A percentile compares a stretch with the other conserved stretches of the same genome.
Conservation (phyloP, 2,329 filamentous ascomycete species). For the Pyrenophora seminiperda region DNA sequence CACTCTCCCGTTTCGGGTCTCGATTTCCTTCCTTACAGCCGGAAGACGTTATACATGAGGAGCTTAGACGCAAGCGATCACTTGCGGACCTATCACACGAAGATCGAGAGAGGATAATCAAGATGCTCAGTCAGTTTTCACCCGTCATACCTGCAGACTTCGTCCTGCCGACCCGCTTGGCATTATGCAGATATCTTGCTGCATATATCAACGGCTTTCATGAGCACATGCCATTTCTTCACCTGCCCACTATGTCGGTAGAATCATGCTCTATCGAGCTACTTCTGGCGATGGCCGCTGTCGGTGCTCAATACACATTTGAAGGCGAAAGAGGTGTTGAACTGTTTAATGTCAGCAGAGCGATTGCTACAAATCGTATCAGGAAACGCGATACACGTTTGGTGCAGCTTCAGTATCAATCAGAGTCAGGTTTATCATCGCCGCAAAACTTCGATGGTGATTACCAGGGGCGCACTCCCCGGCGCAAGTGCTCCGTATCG, state of each 20-base stretch:
- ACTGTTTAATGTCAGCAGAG: conserved; percentile 62
- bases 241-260: conserved; percentile 68
- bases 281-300: conserved; percentile 68
- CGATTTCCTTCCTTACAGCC: conserved; percentile 49
- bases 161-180: conserved; percentile 70
- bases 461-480: conserved; percentile 22
- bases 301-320: conserved; percentile 69
- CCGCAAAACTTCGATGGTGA: conserved; percentile 22
- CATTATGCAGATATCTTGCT: conserved; percentile 70
- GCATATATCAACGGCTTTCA: conserved; percentile 72
- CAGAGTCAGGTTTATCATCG: conserved; percentile 27
- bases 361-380: conserved; percentile 59
- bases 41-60: conserved; percentile 35
- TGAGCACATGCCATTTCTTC: conserved; percentile 66
- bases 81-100: conserved; percentile 45
- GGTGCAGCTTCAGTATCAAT: conserved; percentile 32
- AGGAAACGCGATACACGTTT: conserved; percentile 56
- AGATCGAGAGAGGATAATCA: conserved; percentile 56
- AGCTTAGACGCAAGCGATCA: conserved; percentile 19
- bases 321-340: conserved; percentile 59
- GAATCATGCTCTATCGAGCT: conserved; percentile 71
- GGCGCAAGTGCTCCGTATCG: conserved; percentile 24
- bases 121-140: conserved; percentile 66
- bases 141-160: conserved; percentile 66
- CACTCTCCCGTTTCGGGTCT: conserved; percentile 48